A percentile compares a stretch with the other conserved stretches of the same genome.
Conservation (phyloP, 208 protist genomes). For the Trypanosomatidae sp. region DNA sequence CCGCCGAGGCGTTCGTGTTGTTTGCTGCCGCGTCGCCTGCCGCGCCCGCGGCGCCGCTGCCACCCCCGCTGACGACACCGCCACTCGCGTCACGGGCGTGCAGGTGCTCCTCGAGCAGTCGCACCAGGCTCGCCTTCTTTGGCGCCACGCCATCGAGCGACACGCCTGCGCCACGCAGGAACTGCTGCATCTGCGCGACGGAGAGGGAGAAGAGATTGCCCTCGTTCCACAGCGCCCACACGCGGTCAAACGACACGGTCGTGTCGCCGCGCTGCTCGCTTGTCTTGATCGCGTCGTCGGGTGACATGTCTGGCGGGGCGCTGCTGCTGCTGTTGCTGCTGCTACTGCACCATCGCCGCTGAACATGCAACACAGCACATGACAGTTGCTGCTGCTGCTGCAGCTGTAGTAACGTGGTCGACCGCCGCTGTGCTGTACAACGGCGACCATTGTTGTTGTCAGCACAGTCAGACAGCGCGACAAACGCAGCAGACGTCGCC, state of each 20-base stretch:
- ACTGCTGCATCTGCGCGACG: conserved; percentile 58
- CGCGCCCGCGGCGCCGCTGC: conserved; percentile 2
- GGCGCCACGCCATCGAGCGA: conserved; percentile 3
- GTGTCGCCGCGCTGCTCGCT: no score
- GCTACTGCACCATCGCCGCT: no score
- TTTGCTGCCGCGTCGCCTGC: not conserved
- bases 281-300: no score
- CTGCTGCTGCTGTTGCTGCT: no score
- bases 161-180: conserved; percentile 26
- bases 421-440: no score
- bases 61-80: not conserved
- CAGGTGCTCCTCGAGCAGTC: conserved; percentile 74
- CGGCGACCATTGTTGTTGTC: no score
- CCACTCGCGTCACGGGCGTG: conserved; percentile 19
- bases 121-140: conserved; percentile 76
- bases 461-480: no score
- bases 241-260: conserved; percentile 33
- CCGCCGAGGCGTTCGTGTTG: not conserved
- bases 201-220: conserved; percentile 87
- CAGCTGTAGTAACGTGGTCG: no score
- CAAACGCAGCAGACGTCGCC: no score
- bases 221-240: conserved; percentile 85
- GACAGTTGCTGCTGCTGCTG: no score
- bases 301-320: no score
- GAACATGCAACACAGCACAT: no score